These are phyloP conservation scores for Penicillium expansum DNA, from an alignment of 2,329 filamentous ascomycete genomes.

Conservation along the genomic window DNA sequence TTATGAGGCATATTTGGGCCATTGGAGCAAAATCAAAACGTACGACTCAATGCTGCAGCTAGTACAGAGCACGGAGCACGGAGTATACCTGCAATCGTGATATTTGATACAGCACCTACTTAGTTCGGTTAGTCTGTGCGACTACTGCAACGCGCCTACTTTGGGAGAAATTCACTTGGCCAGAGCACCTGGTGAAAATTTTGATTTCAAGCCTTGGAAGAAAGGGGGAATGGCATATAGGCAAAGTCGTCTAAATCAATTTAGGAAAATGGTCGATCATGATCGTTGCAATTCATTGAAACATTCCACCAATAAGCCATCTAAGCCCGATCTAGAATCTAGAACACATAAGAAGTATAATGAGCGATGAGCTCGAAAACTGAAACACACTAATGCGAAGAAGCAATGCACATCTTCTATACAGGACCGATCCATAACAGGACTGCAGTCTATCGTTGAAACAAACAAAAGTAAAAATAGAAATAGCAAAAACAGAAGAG, in stretches of 20 bases:
- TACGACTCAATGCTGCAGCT: not conserved
- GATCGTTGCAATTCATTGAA: conserved; percentile 5
- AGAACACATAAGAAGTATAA: not conserved
- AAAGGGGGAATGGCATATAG: not conserved
- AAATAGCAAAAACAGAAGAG: not conserved
- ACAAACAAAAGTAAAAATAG: not conserved
- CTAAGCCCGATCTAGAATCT: conserved; percentile 5
- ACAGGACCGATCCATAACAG: not conserved
- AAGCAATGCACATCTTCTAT: conserved; percentile 4
- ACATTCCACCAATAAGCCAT: conserved; percentile 1
- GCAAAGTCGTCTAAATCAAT: not conserved
- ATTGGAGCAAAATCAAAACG: not conserved
- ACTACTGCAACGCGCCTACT: not conserved
- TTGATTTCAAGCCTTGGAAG: not conserved
- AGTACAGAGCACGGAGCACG: not conserved
- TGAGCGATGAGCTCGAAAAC: not conserved
- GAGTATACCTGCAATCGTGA: not conserved
- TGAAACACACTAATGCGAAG: not conserved
- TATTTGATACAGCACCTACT: not conserved
- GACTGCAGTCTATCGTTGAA: not conserved
- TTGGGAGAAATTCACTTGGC: too few relatives aligned
- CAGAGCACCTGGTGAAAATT: not conserved
- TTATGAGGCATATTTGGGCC: not conserved
- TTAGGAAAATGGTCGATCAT: not conserved
- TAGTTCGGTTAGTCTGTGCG: not conserved